These are phyloP conservation scores for Malassezia obtusa DNA, from an alignment of 1,284 basidiomycete genomes.

Conservation along the genomic window DNA sequence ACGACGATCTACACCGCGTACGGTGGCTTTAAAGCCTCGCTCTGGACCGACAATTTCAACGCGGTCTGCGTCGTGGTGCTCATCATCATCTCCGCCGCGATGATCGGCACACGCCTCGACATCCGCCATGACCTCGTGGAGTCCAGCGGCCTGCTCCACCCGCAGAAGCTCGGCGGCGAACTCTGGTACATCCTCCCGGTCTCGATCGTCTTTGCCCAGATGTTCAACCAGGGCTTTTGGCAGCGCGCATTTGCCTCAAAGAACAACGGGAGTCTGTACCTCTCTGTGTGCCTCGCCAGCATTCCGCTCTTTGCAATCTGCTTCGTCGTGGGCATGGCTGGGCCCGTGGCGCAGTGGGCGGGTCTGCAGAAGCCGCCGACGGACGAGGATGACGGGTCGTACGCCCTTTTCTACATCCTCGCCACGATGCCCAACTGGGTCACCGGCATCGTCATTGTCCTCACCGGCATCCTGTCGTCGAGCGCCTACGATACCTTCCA, in stretches of 20 bases:
- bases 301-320: conserved; percentile 42
- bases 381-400: conserved; percentile 34
- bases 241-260: conserved; percentile 47
- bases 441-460: conserved; percentile 40
- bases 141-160: conserved; percentile 29
- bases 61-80: conserved; percentile 43
- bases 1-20: conserved; percentile 48
- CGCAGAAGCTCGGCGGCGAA: conserved; percentile 42
- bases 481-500: conserved; percentile 49
- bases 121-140: conserved; percentile 32
- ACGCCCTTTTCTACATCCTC: conserved; percentile 43
- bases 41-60: conserved; percentile 48
- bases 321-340: conserved; percentile 46
- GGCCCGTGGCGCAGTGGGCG: conserved; percentile 42
- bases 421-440: conserved; percentile 44
- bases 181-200: conserved; percentile 45
- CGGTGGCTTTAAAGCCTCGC: conserved; percentile 47
- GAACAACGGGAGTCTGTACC: conserved; percentile 37
- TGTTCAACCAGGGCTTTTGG: conserved; percentile 49
- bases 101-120: conserved; percentile 39
- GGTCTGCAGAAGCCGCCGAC: conserved; percentile 21
- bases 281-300: conserved; percentile 38
- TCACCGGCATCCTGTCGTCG: conserved; percentile 41
- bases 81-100: conserved; percentile 38
- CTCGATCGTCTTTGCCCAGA: conserved; percentile 44